Percentiles rank a stretch among this genome's conserved stretches.
Conservation (phyloP, 768 basidiomycete species). For the Termitomyces sp. region DNA sequence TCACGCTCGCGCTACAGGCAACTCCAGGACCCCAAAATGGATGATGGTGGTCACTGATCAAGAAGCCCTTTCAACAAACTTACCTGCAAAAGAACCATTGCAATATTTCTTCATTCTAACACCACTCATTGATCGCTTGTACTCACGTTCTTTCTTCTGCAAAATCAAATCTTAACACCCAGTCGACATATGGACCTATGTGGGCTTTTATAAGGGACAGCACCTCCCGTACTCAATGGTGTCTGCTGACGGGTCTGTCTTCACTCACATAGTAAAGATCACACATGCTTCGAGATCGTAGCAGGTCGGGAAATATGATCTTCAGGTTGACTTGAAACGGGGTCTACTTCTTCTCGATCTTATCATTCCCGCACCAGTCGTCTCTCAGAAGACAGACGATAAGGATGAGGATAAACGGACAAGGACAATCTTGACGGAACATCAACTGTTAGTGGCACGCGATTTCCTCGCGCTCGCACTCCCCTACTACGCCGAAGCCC, state of each 20-base stretch:
- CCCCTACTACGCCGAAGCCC: constrained; percentile 23
- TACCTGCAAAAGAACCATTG: too few relatives aligned
- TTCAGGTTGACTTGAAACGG: constrained; percentile 9
- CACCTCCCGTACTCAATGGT: constrained; percentile 12
- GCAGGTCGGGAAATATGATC: constrained; percentile 3
- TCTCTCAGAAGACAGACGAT: neutral
- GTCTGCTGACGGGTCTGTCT: constrained; percentile 12
- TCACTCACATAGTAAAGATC: constrained; percentile 22
- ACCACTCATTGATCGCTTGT: neutral
- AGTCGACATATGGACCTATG: constrained; percentile 11
- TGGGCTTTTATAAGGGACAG: constrained; percentile 13
- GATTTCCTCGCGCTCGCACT: constrained; percentile 38
- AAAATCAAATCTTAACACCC: neutral
- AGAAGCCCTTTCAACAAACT: too few relatives aligned
- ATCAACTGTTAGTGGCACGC: constrained; percentile 32
- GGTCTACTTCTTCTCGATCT: constrained; percentile 14
- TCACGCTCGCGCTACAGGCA: too few relatives aligned
- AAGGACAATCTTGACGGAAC: constrained; percentile 19
- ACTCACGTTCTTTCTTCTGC: neutral
- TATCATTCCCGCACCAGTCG: constrained; percentile 3
- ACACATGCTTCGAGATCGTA: neutral
- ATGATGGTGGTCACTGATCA: too few relatives aligned
- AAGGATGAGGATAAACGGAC: constrained; percentile 4
- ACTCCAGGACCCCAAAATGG: too few relatives aligned
- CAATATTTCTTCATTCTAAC: neutral